Percentiles rank a stretch among this genome's conserved stretches.
Evolutionary conservation across 2,329 filamentous ascomycete genomes (phyloP).

Genomic region (Magnaporthiopsis rhizophila): DNA sequence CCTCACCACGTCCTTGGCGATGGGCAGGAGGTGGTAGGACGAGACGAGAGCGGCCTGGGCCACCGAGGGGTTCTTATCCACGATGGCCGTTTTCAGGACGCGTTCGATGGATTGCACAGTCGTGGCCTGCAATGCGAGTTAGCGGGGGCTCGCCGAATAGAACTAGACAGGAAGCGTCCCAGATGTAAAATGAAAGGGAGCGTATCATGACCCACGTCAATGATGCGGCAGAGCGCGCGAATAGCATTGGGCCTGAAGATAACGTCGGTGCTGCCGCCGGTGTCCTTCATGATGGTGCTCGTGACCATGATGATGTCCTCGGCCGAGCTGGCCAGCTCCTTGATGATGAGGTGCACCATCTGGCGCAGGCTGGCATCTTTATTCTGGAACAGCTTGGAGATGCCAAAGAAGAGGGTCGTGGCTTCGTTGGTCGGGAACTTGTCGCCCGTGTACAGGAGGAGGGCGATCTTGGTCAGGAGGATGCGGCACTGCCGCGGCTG

Average conservation of each 20-base stretch:
- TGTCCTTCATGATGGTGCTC: conserved; percentile 99
- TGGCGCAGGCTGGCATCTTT: conserved; percentile 96
- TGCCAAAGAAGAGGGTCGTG: conserved; percentile 96
- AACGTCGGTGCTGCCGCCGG: conserved; percentile 86
- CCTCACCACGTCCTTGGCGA: conserved; percentile 88
- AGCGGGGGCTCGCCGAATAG: not conserved
- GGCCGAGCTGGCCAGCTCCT: conserved; percentile 89
- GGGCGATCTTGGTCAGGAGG: conserved; percentile 91
- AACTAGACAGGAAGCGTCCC: too few species aligned
- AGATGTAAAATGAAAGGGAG: too few species aligned
- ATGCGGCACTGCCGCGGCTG: conserved; percentile 96
- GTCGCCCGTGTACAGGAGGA: conserved; percentile 94
- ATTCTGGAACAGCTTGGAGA: conserved; percentile 99
- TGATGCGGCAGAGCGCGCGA: conserved; percentile 88
- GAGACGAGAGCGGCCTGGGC: conserved; percentile 94
- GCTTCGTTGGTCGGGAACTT: conserved; percentile 96
- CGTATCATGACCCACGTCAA: conserved; percentile 84
- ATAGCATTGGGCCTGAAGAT: conserved; percentile 95
- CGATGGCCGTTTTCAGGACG: conserved; percentile 97
- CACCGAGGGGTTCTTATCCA: conserved; percentile 97
- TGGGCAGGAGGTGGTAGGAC: conserved; percentile 93
- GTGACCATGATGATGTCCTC: conserved; percentile 99
- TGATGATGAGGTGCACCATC: conserved; percentile 98
- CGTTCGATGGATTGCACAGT: conserved; percentile 97
- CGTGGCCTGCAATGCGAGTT: conserved; percentile 65